Base-by-base conservation (phyloP, 179 eudicot genomes). In the Spinacia oleracea region DNA sequence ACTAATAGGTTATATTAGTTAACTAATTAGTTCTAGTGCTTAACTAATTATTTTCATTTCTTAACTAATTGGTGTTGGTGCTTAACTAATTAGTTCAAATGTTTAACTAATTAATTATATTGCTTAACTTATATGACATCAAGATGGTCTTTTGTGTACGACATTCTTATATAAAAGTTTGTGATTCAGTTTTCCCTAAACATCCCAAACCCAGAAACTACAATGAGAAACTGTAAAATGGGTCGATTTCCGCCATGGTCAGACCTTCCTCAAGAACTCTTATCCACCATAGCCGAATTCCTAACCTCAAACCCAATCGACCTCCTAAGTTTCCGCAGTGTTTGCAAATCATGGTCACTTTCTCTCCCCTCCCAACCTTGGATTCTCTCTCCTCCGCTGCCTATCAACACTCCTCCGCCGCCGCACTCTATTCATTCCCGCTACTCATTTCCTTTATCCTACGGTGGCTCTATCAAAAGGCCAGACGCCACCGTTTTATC, bases 261-360 rank as follows among this genome's bases (percentile, higher is more conserved):
- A 31, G 78, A 67, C 69, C 82, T 80, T 31, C 82, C 59, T 1
- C 51, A 9, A 67, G 82, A 80, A 10, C 70, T 80, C 4, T 5
- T 80, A 56, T 8, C 51, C 78, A 0, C 60, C 62, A 74, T 80
- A 7, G 38, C 60, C 12, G 27, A 67, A 8, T 11, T 2, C 68
- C 34, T 80, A 6, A 23, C 1, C 7, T 11, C 58, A n/a, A 58
- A 56, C 74, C 60, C 82, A 16, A 10, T 81, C 10, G 72, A 50
- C 21, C 27, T 62, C 4, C 43, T 76, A 1, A 4, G 67, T 59
- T 76, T 81, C 20, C 83, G 83, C 46, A 16, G 48, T 10, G 71
- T 70, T 6, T 76, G 83, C 80, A 60, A 51, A 2, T 64, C 80
- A 65, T 81, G 84, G 80, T 2, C 20, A 5, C 0, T 0, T 31